Conservation (phyloP, 768 basidiomycete genomes). For the Butyriboletus loyo region DNA sequence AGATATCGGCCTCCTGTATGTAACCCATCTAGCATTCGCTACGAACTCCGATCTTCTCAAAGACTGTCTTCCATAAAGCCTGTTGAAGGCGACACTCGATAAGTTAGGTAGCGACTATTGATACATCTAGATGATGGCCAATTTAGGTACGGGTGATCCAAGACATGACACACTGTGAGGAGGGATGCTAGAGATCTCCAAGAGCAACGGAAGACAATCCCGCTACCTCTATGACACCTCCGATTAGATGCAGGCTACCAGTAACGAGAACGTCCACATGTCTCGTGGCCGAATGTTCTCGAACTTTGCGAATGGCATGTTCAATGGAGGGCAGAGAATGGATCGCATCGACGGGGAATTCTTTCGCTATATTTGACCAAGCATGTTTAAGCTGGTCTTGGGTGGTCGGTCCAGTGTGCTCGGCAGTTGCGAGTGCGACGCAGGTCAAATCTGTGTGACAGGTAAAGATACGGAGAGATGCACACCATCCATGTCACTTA, state of each 20-base stretch:
- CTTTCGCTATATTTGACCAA: slow-evolving; percentile 64
- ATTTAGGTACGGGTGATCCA: not conserved
- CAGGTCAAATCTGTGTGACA: slow-evolving; percentile 67
- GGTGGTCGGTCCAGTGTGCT: slow-evolving; percentile 62
- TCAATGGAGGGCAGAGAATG: slow-evolving; percentile 87
- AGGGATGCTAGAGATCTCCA: slow-evolving; percentile 30
- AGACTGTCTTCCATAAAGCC: slow-evolving; percentile 9
- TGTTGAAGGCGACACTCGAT: slow-evolving; percentile 37
- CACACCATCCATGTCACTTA: slow-evolving; percentile 32
- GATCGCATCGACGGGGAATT: slow-evolving; percentile 57
- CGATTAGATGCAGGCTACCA: slow-evolving; percentile 91
- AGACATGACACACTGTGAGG: not conserved
- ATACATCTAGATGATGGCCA: slow-evolving; percentile 1
- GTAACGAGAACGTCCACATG: slow-evolving; percentile 72
- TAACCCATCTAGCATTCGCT: not conserved
- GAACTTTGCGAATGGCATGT: slow-evolving; percentile 74
- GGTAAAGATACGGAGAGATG: slow-evolving; percentile 1
- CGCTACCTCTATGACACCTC: slow-evolving; percentile 90
- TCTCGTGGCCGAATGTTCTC: slow-evolving; percentile 35
- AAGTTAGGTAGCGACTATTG: slow-evolving; percentile 5
- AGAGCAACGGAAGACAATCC: slow-evolving; percentile 70
- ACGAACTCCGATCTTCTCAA: not conserved
- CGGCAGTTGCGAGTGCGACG: slow-evolving; percentile 57
- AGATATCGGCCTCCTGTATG: too few species aligned
- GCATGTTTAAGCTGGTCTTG: slow-evolving; percentile 75